Evolutionary conservation across 2,329 filamentous ascomycete genomes (phyloP).

Genomic region (Colletotrichum kahawae): DNA sequence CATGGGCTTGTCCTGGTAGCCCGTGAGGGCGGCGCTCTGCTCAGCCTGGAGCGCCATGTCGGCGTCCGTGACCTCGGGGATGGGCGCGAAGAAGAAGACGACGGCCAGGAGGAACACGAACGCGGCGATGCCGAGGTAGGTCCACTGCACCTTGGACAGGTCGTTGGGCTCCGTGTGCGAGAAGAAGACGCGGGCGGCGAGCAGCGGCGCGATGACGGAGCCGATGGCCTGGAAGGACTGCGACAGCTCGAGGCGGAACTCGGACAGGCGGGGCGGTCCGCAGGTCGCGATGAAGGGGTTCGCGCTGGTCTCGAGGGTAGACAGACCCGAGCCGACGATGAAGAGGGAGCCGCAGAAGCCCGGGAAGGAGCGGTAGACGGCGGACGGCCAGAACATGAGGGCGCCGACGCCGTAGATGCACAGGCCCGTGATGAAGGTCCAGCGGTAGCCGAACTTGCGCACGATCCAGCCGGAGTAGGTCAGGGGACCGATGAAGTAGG

Average conservation of each 20-base stretch:
- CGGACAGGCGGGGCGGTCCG: slow-evolving; percentile 63
- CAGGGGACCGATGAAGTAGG: slow-evolving; percentile 42
- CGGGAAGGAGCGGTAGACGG: slow-evolving; percentile 58
- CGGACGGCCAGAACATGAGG: slow-evolving; percentile 63
- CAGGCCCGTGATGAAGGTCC: slow-evolving; percentile 70
- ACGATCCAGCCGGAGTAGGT: slow-evolving; percentile 57
- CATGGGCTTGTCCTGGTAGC: slow-evolving; percentile 45
- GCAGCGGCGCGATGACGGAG: slow-evolving; percentile 61
- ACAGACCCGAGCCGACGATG: slow-evolving; percentile 40
- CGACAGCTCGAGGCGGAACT: slow-evolving; percentile 63
- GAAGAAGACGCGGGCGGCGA: slow-evolving; percentile 68
- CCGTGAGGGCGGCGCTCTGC: slow-evolving; percentile 45
- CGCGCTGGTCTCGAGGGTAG: slow-evolving; percentile 63
- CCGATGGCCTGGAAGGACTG: slow-evolving; percentile 65
- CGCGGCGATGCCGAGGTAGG: slow-evolving; percentile 65
- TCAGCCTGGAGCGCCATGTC: slow-evolving; percentile 63
- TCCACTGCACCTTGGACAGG: slow-evolving; percentile 66
- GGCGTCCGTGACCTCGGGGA: slow-evolving; percentile 61
- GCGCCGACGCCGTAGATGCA: slow-evolving; percentile 60
- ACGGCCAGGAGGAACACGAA: slow-evolving; percentile 62
- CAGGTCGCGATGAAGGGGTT: slow-evolving; percentile 59
- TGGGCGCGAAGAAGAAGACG: slow-evolving; percentile 61
- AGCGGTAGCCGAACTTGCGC: slow-evolving; percentile 68
- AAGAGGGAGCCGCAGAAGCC: slow-evolving; percentile 66
- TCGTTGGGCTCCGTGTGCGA: slow-evolving; percentile 53